Percentiles rank a stretch among this genome's conserved stretches.
These are phyloP conservation scores for Blastocystis sp. DNA, from an alignment of 352 stramenopile species.

Conservation along the genomic window DNA sequence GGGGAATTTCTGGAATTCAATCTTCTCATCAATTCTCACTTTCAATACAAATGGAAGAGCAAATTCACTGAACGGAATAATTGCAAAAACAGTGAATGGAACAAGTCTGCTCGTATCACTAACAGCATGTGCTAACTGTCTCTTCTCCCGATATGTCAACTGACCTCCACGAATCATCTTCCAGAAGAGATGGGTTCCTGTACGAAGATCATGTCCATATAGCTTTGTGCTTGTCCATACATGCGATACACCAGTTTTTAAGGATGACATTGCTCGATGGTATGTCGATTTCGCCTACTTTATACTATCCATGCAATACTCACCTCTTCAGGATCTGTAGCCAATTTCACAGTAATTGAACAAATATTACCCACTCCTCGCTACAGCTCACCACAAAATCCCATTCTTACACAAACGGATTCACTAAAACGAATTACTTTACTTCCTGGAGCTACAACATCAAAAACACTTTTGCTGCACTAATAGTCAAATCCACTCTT, in stretches of 20 bases:
- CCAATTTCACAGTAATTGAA: constrained; percentile 23
- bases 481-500: background rate
- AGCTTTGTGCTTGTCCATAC: constrained; percentile 56
- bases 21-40: background rate
- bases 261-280: background rate
- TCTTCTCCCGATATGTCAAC: constrained; percentile 58
- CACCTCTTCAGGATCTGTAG: constrained; percentile 20
- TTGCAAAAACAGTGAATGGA: constrained; percentile 61
- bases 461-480: constrained; percentile 15
- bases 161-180: constrained; percentile 51
- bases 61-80: constrained; percentile 64
- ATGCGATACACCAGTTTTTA: constrained; percentile 16
- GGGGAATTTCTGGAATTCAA: constrained; percentile 54
- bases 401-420: background rate
- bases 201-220: constrained; percentile 58
- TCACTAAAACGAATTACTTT: constrained; percentile 48
- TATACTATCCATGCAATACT: background rate
- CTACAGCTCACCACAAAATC: background rate
- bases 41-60: constrained; percentile 61
- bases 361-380: constrained; percentile 6
- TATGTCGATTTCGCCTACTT: background rate
- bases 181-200: constrained; percentile 40
- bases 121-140: constrained; percentile 44
- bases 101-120: constrained; percentile 46
- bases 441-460: constrained; percentile 40